These are phyloP conservation scores for Eutrema heterophyllum DNA, from an alignment of 345 rosid genomes.

Conservation along the genomic window DNA sequence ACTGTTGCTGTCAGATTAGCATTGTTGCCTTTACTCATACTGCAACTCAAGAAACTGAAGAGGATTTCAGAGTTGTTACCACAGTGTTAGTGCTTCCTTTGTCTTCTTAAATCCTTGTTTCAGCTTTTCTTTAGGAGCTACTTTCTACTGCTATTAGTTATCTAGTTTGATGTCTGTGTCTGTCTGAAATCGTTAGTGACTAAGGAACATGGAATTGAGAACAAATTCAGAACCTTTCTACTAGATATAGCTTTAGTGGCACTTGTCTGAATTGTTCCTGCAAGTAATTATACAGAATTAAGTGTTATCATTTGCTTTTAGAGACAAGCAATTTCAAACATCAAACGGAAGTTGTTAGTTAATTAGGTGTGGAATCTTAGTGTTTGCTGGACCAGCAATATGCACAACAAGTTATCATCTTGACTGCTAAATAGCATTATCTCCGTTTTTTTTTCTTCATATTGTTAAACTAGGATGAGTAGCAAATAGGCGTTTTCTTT, in stretches of 20 bases:
- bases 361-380: too few relatives aligned
- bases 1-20: conserved; percentile 64
- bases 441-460: not conserved
- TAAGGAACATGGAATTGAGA: not conserved
- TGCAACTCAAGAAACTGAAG: conserved; percentile 65
- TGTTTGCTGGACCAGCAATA: too few relatives aligned
- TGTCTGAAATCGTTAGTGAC: not conserved
- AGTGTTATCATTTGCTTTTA: not conserved
- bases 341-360: too few relatives aligned
- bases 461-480: too few relatives aligned
- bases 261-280: not conserved
- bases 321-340: too few relatives aligned
- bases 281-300: not conserved
- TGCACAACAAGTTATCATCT: not conserved
- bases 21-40: conserved; percentile 55
- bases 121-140: too few relatives aligned
- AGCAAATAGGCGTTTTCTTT: too few relatives aligned
- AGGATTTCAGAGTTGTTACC: conserved; percentile 55
- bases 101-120: not conserved
- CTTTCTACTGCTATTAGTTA: not conserved
- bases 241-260: not conserved
- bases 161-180: not conserved
- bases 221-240: not conserved
- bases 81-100: conserved; percentile 45
- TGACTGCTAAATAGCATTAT: not conserved